These are phyloP conservation scores for Eucalyptus curtisii DNA, from an alignment of 345 rosid genomes.

Conservation along the genomic window DNA sequence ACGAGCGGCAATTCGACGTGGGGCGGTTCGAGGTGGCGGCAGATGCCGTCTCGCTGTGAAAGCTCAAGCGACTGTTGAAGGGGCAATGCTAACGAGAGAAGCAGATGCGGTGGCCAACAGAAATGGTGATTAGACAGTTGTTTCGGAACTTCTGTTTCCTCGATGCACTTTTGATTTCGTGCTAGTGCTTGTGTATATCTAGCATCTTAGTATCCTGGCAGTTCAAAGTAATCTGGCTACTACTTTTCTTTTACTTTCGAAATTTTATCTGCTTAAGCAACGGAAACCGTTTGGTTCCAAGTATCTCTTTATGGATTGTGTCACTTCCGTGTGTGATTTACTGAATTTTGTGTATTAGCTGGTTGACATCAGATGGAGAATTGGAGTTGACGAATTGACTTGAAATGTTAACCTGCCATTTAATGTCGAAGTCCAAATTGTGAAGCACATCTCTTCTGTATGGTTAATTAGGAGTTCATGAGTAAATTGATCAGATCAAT, in stretches of 20 bases:
- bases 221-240: not conserved
- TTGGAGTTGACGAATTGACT: not conserved
- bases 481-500: not conserved
- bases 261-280: not conserved
- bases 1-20: constrained; percentile 2
- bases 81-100: constrained; percentile 38
- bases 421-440: not conserved
- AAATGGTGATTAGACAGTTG: constrained; percentile 22
- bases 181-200: not conserved
- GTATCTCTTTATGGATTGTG: not conserved
- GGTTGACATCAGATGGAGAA: not conserved
- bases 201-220: not conserved
- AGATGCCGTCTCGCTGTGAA: constrained; percentile 19
- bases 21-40: not conserved
- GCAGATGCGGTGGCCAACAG: constrained; percentile 13
- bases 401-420: not conserved
- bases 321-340: not conserved
- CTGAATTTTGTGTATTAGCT: not conserved
- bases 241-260: not conserved
- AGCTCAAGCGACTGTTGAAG: constrained; percentile 39
- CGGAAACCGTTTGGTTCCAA: not conserved
- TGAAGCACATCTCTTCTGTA: not conserved
- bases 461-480: not conserved
- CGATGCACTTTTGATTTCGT: not conserved
- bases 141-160: not conserved